Evolutionary conservation across 2,329 filamentous ascomycete species (phyloP).

Genomic region (Westerdykella ornata): DNA sequence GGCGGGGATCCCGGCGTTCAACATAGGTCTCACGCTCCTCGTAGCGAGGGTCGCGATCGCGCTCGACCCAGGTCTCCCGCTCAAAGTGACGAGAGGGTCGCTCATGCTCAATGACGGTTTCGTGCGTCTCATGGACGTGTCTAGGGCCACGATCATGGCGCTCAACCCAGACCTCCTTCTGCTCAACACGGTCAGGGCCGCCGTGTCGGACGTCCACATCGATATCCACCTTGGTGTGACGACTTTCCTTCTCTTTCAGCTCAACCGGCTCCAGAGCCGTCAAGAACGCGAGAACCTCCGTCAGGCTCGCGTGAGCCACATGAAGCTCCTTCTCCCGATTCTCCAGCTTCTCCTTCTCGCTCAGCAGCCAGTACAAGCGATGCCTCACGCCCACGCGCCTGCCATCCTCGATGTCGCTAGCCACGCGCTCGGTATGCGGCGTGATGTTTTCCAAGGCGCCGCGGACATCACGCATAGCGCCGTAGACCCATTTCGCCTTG

Average conservation of each 20-base stretch:
- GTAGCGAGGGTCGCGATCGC: slow-evolving; percentile 15
- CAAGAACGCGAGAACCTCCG: slow-evolving; percentile 33
- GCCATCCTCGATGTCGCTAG: slow-evolving; percentile 28
- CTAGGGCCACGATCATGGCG: slow-evolving; percentile 18
- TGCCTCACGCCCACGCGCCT: slow-evolving; percentile 33
- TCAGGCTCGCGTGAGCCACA: slow-evolving; percentile 30
- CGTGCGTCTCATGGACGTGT: slow-evolving; percentile 5
- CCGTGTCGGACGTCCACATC: slow-evolving; percentile 28
- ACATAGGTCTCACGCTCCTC: slow-evolving; percentile 27
- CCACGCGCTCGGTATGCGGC: slow-evolving; percentile 34
- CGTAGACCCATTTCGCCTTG: slow-evolving; percentile 37
- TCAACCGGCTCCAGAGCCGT: slow-evolving; percentile 29
- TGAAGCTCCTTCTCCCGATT: slow-evolving; percentile 33
- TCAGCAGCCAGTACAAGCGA: slow-evolving; percentile 35
- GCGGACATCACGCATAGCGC: slow-evolving; percentile 32
- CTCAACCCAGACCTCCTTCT: slow-evolving; percentile 26
- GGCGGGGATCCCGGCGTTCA: slow-evolving; percentile 17
- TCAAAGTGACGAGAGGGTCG: background rate
- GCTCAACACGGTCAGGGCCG: slow-evolving; percentile 11
- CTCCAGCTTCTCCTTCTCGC: slow-evolving; percentile 37
- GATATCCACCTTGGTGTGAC: slow-evolving; percentile 20
- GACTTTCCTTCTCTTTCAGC: slow-evolving; percentile 11
- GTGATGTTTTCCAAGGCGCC: slow-evolving; percentile 35
- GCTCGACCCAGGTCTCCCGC: slow-evolving; percentile 16
- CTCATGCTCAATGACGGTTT: slow-evolving; percentile 13